Conservation (phyloP, 2,329 filamentous ascomycete genomes). For the Parascedosporium putredinis region DNA sequence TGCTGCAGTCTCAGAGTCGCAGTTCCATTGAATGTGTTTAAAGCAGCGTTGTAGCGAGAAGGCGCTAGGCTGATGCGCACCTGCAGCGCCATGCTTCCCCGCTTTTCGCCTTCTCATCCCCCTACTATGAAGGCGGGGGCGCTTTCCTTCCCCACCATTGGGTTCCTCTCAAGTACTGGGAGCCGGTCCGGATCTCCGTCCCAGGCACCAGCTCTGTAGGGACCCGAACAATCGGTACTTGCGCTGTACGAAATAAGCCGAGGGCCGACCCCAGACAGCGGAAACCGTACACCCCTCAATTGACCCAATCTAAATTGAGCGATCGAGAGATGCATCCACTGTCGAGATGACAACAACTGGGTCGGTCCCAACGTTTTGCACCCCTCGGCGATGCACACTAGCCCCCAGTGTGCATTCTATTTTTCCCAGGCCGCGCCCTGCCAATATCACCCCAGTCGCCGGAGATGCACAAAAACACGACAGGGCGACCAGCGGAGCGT, state of each 20-base stretch:
- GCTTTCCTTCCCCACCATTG: neutral
- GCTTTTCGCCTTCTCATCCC: neutral
- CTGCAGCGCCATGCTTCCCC: neutral
- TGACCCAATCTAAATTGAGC: neutral
- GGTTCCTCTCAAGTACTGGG: neutral
- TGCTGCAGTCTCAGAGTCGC: neutral
- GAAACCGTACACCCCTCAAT: neutral
- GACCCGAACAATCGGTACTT: neutral
- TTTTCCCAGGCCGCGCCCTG: neutral
- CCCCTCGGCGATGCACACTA: too few species aligned
- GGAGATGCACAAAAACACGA: neutral
- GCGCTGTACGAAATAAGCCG: neutral
- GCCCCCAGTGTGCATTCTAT: too few species aligned
- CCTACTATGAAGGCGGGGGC: neutral
- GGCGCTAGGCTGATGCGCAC: neutral
- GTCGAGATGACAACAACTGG: neutral
- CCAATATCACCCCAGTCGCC: neutral
- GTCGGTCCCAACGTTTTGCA: too few species aligned
- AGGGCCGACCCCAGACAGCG: neutral
- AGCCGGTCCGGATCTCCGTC: neutral
- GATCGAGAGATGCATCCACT: too few species aligned
- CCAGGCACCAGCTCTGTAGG: neutral
- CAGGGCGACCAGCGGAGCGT: neutral
- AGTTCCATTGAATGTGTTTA: neutral
- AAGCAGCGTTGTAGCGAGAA: neutral